Percentiles rank a stretch among this genome's conserved stretches.
Conservation (phyloP, 2,329 filamentous ascomycete genomes). For the Aureobasidium vineae region DNA sequence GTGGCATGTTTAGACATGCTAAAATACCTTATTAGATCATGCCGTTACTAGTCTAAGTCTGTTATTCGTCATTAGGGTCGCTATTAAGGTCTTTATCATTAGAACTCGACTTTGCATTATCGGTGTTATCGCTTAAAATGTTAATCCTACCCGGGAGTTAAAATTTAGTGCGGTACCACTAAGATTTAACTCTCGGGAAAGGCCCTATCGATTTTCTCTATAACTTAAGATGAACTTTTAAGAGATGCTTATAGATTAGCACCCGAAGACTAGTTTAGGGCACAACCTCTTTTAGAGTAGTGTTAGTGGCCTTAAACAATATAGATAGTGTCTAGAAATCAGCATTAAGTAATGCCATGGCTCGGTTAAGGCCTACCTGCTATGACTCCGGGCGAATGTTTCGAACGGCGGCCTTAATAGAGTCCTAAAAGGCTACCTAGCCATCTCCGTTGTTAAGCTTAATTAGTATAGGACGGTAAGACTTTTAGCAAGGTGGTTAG, state of each 20-base stretch:
- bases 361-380: too few species aligned
- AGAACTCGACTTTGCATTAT: not conserved
- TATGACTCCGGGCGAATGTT: too few species aligned
- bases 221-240: conserved; percentile 1
- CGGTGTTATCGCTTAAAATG: not conserved
- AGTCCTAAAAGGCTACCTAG: too few species aligned
- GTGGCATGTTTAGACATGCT: conserved; percentile 4
- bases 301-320: not conserved
- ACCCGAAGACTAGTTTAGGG: not conserved
- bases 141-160: not conserved
- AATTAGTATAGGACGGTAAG: too few species aligned
- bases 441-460: too few species aligned
- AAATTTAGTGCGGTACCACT: not conserved
- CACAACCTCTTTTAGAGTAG: not conserved
- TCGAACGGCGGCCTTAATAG: too few species aligned
- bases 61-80: not conserved
- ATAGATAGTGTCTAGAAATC: not conserved
- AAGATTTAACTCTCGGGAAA: not conserved
- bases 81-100: not conserved
- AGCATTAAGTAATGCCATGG: too few species aligned
- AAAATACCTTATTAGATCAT: not conserved
- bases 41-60: not conserved
- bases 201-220: not conserved
- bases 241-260: conserved; percentile 3
- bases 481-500: too few species aligned